Percentiles rank a stretch among this genome's conserved stretches.
These are phyloP conservation scores for Megacollybia marginata DNA, from an alignment of 768 basidiomycete species.

Conservation along the genomic window DNA sequence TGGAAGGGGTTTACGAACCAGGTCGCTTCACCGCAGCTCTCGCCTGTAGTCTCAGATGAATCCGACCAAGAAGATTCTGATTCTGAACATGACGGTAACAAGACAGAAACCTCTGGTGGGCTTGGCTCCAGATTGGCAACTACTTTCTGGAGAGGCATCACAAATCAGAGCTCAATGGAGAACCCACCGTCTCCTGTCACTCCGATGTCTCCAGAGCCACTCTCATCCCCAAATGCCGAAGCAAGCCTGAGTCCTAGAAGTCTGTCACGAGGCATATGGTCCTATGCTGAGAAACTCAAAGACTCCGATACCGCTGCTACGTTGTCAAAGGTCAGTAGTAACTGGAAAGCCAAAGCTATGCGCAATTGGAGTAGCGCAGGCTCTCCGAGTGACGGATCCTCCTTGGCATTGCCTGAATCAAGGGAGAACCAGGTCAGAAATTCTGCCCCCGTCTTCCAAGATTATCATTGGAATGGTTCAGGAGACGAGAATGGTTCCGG, in stretches of 20 bases:
- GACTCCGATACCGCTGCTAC: conserved; percentile 68
- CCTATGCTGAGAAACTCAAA: conserved; percentile 66
- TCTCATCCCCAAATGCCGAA: conserved; percentile 15
- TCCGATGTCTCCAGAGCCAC: conserved; percentile 25
- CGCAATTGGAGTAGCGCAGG: conserved; percentile 28
- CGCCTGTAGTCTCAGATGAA: conserved; percentile 27
- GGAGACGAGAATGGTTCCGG: conserved; percentile 1
- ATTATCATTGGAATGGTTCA: conserved; percentile 2
- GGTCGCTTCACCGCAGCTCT: conserved; percentile 28
- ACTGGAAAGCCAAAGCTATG: conserved; percentile 62
- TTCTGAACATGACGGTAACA: conserved; percentile 31
- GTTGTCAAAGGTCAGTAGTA: conserved; percentile 66
- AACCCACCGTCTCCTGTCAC: conserved; percentile 34
- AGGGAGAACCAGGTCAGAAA: background rate
- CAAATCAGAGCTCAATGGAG: conserved; percentile 72
- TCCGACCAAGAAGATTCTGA: conserved; percentile 22
- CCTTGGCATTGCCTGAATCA: background rate
- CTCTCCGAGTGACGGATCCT: background rate
- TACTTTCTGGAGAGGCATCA: conserved; percentile 72
- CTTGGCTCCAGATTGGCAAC: conserved; percentile 49
- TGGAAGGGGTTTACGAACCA: conserved; percentile 66
- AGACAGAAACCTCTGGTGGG: conserved; percentile 32
- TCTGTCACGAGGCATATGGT: conserved; percentile 42
- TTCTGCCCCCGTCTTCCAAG: background rate
- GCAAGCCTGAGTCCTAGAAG: conserved; percentile 4